These are phyloP conservation scores for Digitaria exilis DNA, from an alignment of 202 grass and related monocot species.

Conservation along the genomic window DNA sequence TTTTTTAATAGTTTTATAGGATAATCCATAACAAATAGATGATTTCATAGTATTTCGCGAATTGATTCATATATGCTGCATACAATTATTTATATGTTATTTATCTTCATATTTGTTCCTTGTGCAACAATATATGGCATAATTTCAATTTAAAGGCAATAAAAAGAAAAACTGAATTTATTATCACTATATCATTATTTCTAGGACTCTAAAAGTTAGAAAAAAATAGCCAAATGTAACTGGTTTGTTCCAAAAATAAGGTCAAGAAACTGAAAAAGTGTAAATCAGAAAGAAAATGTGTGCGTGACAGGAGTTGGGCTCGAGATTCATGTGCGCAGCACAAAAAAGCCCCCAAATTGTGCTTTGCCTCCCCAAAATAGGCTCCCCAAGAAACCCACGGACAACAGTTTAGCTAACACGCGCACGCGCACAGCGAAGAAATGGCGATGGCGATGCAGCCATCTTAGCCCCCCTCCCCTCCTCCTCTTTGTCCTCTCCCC, in stretches of 20 bases:
- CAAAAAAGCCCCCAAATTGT: neutral
- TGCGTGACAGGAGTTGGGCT: neutral
- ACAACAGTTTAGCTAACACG: constrained; percentile 4
- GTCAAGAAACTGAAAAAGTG: neutral
- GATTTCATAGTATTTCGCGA: neutral
- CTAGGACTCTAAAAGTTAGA: neutral
- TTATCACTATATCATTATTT: neutral
- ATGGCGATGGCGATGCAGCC: constrained; percentile 51
- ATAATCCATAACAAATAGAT: neutral
- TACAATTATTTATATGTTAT: too few relatives aligned
- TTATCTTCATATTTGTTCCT: too few relatives aligned
- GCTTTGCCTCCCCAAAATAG: constrained; percentile 40
- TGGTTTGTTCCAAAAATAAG: neutral
- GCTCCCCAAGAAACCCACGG: constrained; percentile 24
- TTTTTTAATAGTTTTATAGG: too few relatives aligned
- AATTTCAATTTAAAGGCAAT: neutral
- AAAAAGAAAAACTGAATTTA: neutral
- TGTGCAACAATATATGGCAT: too few relatives aligned
- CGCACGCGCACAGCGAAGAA: constrained; percentile 23
- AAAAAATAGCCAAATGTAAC: too few relatives aligned
- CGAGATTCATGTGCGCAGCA: neutral
- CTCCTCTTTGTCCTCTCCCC: neutral
- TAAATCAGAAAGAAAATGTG: neutral
- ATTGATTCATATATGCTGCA: too few relatives aligned
- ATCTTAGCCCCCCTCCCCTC: constrained; percentile 17